These are phyloP conservation scores for Colletotrichum aenigma DNA, from an alignment of 2,329 filamentous ascomycete genomes.

Conservation along the genomic window DNA sequence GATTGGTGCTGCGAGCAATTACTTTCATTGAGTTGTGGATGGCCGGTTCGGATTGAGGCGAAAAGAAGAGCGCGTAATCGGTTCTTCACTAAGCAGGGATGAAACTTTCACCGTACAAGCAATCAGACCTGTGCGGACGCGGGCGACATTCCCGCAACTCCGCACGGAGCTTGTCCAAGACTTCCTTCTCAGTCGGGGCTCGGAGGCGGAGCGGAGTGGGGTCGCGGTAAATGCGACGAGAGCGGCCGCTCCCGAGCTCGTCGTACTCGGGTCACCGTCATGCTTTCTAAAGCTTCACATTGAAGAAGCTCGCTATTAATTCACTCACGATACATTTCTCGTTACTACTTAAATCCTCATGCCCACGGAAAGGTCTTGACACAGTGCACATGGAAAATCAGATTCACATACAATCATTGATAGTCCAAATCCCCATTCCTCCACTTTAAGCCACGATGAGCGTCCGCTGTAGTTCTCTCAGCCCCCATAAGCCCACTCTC, in stretches of 20 bases:
- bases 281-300: background rate
- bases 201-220: background rate
- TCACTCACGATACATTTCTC: background rate
- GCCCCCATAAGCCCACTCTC: background rate
- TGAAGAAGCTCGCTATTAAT: background rate
- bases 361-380: background rate
- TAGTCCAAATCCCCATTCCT: background rate
- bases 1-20: background rate
- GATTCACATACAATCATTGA: background rate
- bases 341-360: background rate
- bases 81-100: background rate
- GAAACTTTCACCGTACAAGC: background rate
- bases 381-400: background rate
- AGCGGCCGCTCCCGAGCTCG: background rate
- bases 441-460: background rate
- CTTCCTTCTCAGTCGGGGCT: background rate
- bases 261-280: background rate
- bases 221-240: background rate
- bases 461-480: background rate
- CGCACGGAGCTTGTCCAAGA: background rate
- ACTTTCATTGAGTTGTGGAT: background rate
- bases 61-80: background rate
- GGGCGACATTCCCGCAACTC: background rate
- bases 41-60: background rate
- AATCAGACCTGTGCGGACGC: background rate